Evolutionary conservation across 2,329 filamentous ascomycete genomes (phyloP).

Genomic region (Monosporascus cannonballus): DNA sequence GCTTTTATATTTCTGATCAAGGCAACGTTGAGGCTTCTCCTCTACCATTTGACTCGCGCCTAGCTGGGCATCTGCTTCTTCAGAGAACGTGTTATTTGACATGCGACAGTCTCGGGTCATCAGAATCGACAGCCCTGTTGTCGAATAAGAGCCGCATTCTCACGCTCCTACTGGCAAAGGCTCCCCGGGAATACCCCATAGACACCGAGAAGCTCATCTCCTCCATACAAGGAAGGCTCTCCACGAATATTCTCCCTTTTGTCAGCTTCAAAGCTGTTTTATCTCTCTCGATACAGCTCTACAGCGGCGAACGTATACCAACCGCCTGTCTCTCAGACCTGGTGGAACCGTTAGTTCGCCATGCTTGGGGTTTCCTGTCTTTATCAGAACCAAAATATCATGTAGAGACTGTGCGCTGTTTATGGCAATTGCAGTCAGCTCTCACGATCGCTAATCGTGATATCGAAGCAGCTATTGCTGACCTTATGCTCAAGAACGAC

Average conservation of each 20-base stretch:
- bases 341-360: conserved; percentile 60
- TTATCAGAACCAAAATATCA: conserved; percentile 86
- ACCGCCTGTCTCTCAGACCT: conserved; percentile 52
- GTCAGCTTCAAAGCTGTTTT: conserved; percentile 52
- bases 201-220: conserved; percentile 43
- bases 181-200: conserved; percentile 36
- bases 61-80: conserved; percentile 57
- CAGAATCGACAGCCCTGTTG: conserved; percentile 39
- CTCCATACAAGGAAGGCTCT: conserved; percentile 44
- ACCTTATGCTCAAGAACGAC: conserved; percentile 57
- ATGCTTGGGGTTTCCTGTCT: conserved; percentile 76
- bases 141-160: conserved; percentile 55
- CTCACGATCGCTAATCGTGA: conserved; percentile 63
- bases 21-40: conserved; percentile 58
- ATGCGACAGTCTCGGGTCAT: conserved; percentile 38
- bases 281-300: conserved; percentile 52
- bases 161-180: conserved; percentile 50
- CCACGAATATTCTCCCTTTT: conserved; percentile 38
- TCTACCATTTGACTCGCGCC: conserved; percentile 51
- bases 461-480: conserved; percentile 72
- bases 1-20: conserved; percentile 66
- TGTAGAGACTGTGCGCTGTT: conserved; percentile 78
- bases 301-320: conserved; percentile 46
- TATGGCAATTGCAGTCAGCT: conserved; percentile 79
- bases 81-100: conserved; percentile 50